Evolutionary conservation across 2,329 filamentous ascomycete genomes (phyloP), one percentile per base, ranked within the genome.

Genomic region (Cadophora sp.): DNA sequence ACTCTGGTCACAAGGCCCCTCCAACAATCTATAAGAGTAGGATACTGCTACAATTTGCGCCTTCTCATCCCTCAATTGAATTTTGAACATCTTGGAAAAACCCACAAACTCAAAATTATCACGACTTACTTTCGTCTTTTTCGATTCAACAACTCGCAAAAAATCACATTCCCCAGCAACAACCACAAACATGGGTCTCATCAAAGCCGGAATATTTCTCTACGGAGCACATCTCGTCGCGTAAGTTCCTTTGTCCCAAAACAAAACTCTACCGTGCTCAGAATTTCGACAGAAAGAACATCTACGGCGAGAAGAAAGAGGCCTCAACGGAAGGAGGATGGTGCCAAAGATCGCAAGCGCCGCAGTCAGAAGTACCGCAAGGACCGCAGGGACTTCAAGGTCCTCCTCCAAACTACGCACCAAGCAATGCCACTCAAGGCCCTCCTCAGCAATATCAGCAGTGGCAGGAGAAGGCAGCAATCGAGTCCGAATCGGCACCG

Each of bases 191-290:
- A 66, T 66, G 64, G 64, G 64, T 56, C 36, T 66, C 20, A 20
- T 66, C 58, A 66, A 66, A 56, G 43, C 59, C 16, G 64, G 64
- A 41, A 61, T 66, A 14, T 30, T 61, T 27, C 58, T 66, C 59
- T 59, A 53, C 48, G 64, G 56, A 27, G 59, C 51, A 33, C 58
- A 53, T 18, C 41, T 55, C 48, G 60, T 55, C 22, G 53, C 59
- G 64, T 66, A 22, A 58, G 58, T 65, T 9, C 20, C 7, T 18
- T 33, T 30, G 7, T 4, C 36, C 27, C n/a, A 30, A 30, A 30
- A n/a, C n/a, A n/a, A n/a, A n/a, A n/a, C n/a, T n/a, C n/a, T n/a
- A n/a, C n/a, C n/a, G n/a, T 45, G 2, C 22, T 33, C 51, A 43
- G 58, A 47, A 22, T 27, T 20, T 18, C 33, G 18, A 22, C 39